Evolutionary conservation across 257 asterid genomes (phyloP).

Genomic region (Solanum raphanifolium): DNA sequence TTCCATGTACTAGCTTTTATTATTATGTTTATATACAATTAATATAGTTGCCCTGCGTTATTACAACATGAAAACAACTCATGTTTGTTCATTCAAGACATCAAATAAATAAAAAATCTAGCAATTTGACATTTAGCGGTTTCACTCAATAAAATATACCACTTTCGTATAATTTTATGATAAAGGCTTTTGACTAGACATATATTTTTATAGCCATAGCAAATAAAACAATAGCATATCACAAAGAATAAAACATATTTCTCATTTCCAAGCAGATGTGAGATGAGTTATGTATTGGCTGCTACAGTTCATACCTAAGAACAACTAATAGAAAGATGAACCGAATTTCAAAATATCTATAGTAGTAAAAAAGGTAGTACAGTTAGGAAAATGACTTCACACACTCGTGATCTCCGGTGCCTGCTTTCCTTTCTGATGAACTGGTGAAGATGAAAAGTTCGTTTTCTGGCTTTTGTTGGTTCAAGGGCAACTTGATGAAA

Average conservation of each 20-base stretch:
- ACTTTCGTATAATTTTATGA: neutral
- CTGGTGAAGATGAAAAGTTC: neutral
- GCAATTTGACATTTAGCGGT: neutral
- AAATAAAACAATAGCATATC: neutral
- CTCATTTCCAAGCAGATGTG: neutral
- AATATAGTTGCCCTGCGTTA: neutral
- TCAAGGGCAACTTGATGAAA: neutral
- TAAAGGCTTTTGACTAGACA: neutral
- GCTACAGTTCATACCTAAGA: neutral
- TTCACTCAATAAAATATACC: neutral
- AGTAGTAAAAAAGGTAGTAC: neutral
- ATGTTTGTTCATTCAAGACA: neutral
- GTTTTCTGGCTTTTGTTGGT: neutral
- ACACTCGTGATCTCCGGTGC: neutral
- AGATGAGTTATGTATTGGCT: neutral
- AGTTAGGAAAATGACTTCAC: neutral
- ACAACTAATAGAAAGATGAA: neutral
- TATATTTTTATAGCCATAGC: neutral
- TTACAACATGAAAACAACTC: neutral
- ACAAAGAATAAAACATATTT: neutral
- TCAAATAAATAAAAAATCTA: neutral
- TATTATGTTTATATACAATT: neutral
- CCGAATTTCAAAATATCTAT: neutral
- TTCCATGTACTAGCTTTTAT: too few species aligned
- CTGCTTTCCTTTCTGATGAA: neutral